Evolutionary conservation across 2,329 filamentous ascomycete species (phyloP).

Genomic region (Penicillium sp.): DNA sequence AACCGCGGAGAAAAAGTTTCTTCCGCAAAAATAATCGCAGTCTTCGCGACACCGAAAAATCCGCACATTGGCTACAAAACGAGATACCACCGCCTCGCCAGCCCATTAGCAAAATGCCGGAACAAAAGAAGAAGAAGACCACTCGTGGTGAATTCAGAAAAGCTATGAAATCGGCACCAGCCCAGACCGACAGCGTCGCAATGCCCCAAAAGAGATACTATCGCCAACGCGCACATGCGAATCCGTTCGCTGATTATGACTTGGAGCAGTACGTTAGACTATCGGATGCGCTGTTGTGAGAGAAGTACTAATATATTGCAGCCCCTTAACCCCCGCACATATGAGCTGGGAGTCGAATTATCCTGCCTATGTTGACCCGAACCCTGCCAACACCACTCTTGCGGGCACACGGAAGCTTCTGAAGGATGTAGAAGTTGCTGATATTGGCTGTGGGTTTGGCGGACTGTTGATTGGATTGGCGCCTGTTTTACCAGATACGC

Average conservation of each 20-base stretch:
- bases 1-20: constrained; percentile 2
- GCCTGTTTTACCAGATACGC: constrained; percentile 71
- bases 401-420: constrained; percentile 43
- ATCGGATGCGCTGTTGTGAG: not conserved
- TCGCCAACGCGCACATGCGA: constrained; percentile 91
- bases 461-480: constrained; percentile 83
- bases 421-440: constrained; percentile 81
- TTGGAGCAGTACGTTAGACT: constrained; percentile 69
- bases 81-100: not conserved
- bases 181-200: constrained; percentile 41
- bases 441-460: constrained; percentile 96
- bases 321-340: constrained; percentile 69
- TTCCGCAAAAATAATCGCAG: constrained; percentile 4
- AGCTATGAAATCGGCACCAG: constrained; percentile 35
- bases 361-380: constrained; percentile 62
- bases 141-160: constrained; percentile 58
- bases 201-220: constrained; percentile 95
- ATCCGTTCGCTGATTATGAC: constrained; percentile 93
- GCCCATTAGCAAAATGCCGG: constrained; percentile 43
- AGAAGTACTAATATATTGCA: constrained; percentile 35
- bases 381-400: constrained; percentile 29
- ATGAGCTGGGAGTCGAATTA: constrained; percentile 93
- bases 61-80: not conserved
- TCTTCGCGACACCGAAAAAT: not conserved
- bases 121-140: constrained; percentile 46